Percentiles rank a stretch among this genome's conserved stretches.
Conservation (phyloP, 2,329 filamentous ascomycete genomes). For the Venturia oleaginea region DNA sequence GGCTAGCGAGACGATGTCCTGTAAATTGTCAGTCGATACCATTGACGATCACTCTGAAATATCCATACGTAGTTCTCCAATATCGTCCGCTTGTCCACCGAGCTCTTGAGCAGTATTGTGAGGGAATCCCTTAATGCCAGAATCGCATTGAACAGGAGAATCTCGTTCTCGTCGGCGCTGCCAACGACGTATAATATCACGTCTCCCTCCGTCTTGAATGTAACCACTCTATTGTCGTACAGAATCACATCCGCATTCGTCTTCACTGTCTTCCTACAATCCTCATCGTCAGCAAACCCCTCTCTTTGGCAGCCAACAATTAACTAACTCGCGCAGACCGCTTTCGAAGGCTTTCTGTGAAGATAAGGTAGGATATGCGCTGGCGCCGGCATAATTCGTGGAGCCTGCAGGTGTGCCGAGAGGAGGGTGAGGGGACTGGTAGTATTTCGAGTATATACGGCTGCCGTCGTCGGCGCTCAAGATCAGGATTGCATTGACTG, state of each 20-base stretch:
- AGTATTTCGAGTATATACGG: conserved; percentile 52
- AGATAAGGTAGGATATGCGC: conserved; percentile 81
- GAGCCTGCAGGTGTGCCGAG: conserved; percentile 48
- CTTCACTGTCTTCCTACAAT: conserved; percentile 64
- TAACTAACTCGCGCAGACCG: conserved; percentile 59
- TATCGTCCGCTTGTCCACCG: conserved; percentile 93
- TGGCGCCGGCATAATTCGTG: conserved; percentile 52
- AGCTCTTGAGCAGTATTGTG: conserved; percentile 86
- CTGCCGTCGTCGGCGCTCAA: conserved; percentile 62
- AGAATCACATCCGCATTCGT: conserved; percentile 87
- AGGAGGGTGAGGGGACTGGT: conserved; percentile 60
- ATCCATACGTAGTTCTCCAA: conserved; percentile 98
- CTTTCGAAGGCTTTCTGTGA: conserved; percentile 96
- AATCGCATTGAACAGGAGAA: conserved; percentile 84
- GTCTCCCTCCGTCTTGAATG: conserved; percentile 97
- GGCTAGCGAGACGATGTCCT: conserved; percentile 80
- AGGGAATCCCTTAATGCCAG: conserved; percentile 83
- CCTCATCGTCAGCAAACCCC: background rate
- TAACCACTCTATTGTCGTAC: conserved; percentile 90
- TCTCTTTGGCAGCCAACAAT: background rate
- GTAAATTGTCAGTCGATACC: conserved; percentile 28
- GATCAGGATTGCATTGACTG: conserved; percentile 42
- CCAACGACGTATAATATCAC: conserved; percentile 94
- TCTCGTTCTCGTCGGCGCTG: conserved; percentile 87
- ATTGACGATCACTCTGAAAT: background rate